phyloP scores from a whole-genome alignment of 192 early-diverging fungal genomes.

The Helicostylum pulchrum region DNA sequence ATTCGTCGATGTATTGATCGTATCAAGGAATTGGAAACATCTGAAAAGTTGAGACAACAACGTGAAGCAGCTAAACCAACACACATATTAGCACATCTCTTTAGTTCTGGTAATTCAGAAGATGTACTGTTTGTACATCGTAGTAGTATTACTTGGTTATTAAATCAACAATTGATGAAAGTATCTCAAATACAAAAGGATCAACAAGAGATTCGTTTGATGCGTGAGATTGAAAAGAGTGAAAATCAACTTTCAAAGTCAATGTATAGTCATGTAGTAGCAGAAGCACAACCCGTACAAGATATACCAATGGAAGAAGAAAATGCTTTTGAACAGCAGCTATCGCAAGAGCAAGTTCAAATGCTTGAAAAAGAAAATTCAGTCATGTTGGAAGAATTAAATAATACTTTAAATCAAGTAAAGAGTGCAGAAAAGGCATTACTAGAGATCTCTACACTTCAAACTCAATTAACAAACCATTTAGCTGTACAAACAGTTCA shows the following conservation, averaged over 20 bases:
- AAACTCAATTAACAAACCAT: slow-evolving; percentile 68
- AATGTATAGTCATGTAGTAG: background rate
- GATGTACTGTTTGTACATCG: slow-evolving; percentile 64
- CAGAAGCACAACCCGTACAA: background rate
- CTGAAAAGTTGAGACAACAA: slow-evolving; percentile 42
- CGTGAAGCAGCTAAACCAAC: background rate
- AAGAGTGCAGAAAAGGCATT: slow-evolving; percentile 63
- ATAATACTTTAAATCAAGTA: slow-evolving; percentile 65
- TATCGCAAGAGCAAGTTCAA: slow-evolving; percentile 54
- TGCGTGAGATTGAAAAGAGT: slow-evolving; percentile 62
- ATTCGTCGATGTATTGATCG: slow-evolving; percentile 54
- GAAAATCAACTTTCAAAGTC: slow-evolving; percentile 45
- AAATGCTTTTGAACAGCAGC: slow-evolving; percentile 46
- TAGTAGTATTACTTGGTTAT: slow-evolving; percentile 62
- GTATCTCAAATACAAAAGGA: slow-evolving; percentile 67
- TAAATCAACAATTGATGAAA: slow-evolving; percentile 64
- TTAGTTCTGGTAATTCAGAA: slow-evolving; percentile 19
- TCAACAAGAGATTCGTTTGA: slow-evolving; percentile 66
- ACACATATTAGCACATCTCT: slow-evolving; percentile 9
- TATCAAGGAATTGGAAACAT: slow-evolving; percentile 54
- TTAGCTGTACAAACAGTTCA: slow-evolving; percentile 67
- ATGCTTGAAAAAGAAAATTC: slow-evolving; percentile 69
- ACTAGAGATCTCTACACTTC: slow-evolving; percentile 69
- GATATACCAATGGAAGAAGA: background rate
- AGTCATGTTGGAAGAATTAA: slow-evolving; percentile 65